Base-by-base conservation (phyloP, 2,329 filamentous ascomycete species). In the Capronia americana region DNA sequence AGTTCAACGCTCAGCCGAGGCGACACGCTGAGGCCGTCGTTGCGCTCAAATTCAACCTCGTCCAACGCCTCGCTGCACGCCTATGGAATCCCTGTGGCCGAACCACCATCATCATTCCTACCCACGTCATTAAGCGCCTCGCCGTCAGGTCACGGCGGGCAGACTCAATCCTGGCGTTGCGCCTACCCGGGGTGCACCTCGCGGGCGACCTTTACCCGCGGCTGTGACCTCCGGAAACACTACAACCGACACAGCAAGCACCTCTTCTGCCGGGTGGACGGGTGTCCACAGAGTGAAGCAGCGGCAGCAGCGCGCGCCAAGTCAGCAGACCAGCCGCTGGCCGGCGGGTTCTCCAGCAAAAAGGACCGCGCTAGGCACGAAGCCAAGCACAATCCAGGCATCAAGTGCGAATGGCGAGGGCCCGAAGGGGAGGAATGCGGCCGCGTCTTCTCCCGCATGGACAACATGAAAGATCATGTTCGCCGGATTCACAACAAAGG, bases 321-420 rank as follows among this genome's bases (percentile, higher is more conserved):
- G 24, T 69, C 68, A 17, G 57, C 64, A 23, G 67, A 71, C 44
- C 68, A 68, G 38, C 79, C 84, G 10, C 79, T 77, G 2, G 81
- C 82, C 41, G 85, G 85, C 34, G 86, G 86, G 0, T 88, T 88
- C 73, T 87, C 85, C 6, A 87, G 84, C 72, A 87, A 87, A 73
- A 88, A 88, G 72, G 86, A 88, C 69, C 82, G 86, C 23, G 83
- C 84, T 28, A 77, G 86, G 46, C 86, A 88, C 69, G 86, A 88
- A 74, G 86, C 86, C 51, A 88, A 87, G 73, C 86, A 88, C 74
- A 87, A 87, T 69, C 86, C 86, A 1, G 82, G 81, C n/a, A 83
- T 88, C 59, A 72, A 81, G 44, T 88, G 86, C 71, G 71, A 73
- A 60, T 73, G 71, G 70, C 65, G 63, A 32, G 70, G 70, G 20